These are phyloP conservation scores for Ophiocordyceps polyrhachis-furcata DNA, from an alignment of 2,329 filamentous ascomycete species.

Conservation along the genomic window DNA sequence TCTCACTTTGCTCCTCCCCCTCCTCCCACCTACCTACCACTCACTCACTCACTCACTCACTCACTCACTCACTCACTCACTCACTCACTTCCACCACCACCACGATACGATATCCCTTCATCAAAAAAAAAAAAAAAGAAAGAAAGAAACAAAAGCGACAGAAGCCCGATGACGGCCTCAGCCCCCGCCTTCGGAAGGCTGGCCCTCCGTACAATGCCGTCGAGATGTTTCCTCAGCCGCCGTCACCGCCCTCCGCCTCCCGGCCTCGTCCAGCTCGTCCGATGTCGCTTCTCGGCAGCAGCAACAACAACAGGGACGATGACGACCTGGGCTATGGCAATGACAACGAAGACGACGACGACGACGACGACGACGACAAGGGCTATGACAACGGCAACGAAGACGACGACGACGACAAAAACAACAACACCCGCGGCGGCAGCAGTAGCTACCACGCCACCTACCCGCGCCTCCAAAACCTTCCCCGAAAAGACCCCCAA, in stretches of 20 bases:
- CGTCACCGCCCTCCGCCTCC: slow-evolving; percentile 16
- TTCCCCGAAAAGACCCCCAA: slow-evolving; percentile 51
- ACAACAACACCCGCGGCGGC: not conserved
- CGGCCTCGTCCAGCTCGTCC: slow-evolving; percentile 9
- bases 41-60: too few relatives aligned
- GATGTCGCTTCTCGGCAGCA: slow-evolving; percentile 19
- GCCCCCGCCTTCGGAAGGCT: slow-evolving; percentile 22
- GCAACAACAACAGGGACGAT: slow-evolving; percentile 5
- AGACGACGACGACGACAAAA: slow-evolving; percentile 5
- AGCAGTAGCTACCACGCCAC: not conserved
- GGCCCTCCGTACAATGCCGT: slow-evolving; percentile 16
- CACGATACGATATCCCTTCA: too few relatives aligned
- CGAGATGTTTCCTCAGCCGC: slow-evolving; percentile 25
- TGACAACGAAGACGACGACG: slow-evolving; percentile 8
- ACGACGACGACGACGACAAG: not conserved
- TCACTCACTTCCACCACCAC: too few relatives aligned
- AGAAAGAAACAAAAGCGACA: too few relatives aligned
- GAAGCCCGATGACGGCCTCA: slow-evolving; percentile 20
- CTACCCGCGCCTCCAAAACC: slow-evolving; percentile 4
- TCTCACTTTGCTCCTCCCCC: too few relatives aligned
- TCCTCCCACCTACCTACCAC: too few relatives aligned
- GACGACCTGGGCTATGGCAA: slow-evolving; percentile 5
- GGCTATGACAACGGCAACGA: slow-evolving; percentile 10
- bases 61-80: too few relatives aligned
- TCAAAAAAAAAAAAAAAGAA: too few relatives aligned